Conservation (phyloP, 1,284 basidiomycete genomes). For the Microbotryum silenes-acaulis region DNA sequence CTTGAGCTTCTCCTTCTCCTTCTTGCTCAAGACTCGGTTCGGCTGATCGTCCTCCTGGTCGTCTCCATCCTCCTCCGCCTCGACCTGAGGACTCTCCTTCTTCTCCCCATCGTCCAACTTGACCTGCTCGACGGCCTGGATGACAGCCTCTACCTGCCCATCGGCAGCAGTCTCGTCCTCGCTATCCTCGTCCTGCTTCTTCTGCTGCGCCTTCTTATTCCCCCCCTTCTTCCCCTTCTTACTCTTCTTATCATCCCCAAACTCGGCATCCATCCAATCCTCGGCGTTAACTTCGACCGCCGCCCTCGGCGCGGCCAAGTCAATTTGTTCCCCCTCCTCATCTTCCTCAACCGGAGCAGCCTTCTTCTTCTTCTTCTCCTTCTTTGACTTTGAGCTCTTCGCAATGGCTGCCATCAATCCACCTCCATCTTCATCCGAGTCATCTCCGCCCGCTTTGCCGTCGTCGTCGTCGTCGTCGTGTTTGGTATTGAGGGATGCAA, state of each 20-base stretch:
- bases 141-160: no score
- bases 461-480: slow-evolving; percentile 45
- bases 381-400: slow-evolving; percentile 52
- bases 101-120: slow-evolving; percentile 9
- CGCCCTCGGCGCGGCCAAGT: slow-evolving; percentile 44
- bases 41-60: slow-evolving; percentile 46
- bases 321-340: slow-evolving; percentile 35
- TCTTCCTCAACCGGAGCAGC: slow-evolving; percentile 2
- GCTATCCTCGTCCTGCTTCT: not conserved
- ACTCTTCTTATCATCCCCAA: slow-evolving; percentile 55
- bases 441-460: slow-evolving; percentile 48
- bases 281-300: slow-evolving; percentile 53
- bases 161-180: slow-evolving; percentile 25
- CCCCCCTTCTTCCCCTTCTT: slow-evolving; percentile 48
- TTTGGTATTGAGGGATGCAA: slow-evolving; percentile 13
- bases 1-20: slow-evolving; percentile 88
- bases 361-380: slow-evolving; percentile 61
- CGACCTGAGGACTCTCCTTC: slow-evolving; percentile 15
- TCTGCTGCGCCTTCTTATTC: slow-evolving; percentile 41
- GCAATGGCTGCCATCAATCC: slow-evolving; percentile 71
- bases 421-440: slow-evolving; percentile 60
- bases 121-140: slow-evolving; percentile 2
- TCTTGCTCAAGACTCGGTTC: slow-evolving; percentile 67
- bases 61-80: slow-evolving; percentile 43
- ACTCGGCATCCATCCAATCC: slow-evolving; percentile 60